Evolutionary conservation across 225 moss, liverwort and hornwort species (phyloP), one percentile per base, ranked within the genome.

Genomic region (Neckera pumila): DNA sequence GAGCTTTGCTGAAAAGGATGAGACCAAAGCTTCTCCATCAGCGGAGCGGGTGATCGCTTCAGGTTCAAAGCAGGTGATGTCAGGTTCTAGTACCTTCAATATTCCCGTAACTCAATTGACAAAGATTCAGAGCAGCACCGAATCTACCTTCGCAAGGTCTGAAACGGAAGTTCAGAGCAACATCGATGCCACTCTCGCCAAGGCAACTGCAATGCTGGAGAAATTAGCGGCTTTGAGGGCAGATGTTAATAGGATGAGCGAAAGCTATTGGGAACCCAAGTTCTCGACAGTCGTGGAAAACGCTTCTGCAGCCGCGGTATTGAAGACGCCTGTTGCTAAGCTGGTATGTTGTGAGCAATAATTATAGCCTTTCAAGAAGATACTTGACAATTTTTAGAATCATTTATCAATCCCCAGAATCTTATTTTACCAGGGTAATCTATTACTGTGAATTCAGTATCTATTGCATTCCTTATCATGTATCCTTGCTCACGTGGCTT

Each of bases 121-220:
- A 10, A 77, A 30, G 49, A 89, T 77, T 33, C 86, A 88, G 86
- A 85, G 47, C 64, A 88, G 67, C 84, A 47, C 82, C 23, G 74
- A 86, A 23, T 87, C 84, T 43, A 77, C 74, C 53, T 84, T 79
- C 30, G 51, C 84, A 34, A 88, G 72, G 14, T 57, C 83, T 56
- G 81, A 47, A 31, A 86, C 89, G 58, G 91, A 85, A 87, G 85
- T 93, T 47, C 90, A 87, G 83, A 87, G 51, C 43, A 90, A 91
- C 74, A 89, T 92, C 25, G 85, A 88, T 73, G 83, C 51, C 57
- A 93, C 93, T 74, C 91, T 93, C 14, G 90, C 92, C 14, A 93
- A 90, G 83, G 93, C 92, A 20, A 82, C 70, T 49, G 82, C 79
- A 42, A 86, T 93, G 58, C 82, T 93, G 38, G 87, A 88, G 82